Percentiles rank a stretch among this genome's conserved stretches.
These are phyloP conservation scores for Chenopodium berlandieri DNA, from an alignment of 148 eudicot species.

Conservation along the genomic window DNA sequence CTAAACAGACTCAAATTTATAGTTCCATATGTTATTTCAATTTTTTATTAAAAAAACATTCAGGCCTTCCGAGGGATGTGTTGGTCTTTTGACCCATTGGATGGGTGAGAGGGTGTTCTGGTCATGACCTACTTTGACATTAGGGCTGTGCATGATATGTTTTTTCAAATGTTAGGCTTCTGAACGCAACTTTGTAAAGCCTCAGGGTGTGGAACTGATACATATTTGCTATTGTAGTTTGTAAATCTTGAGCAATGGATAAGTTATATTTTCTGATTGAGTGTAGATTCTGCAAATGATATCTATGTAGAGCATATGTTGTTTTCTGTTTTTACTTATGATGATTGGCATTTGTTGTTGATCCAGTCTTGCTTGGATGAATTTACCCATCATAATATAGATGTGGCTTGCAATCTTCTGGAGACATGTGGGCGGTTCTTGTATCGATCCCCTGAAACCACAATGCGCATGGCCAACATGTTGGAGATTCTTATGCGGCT, in stretches of 20 bases:
- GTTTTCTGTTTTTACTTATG: constrained; percentile 5
- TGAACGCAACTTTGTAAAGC: neutral
- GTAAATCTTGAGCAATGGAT: neutral
- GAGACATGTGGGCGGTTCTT: constrained; percentile 97
- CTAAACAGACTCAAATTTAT: no score
- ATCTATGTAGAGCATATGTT: neutral
- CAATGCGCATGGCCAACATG: constrained; percentile 93
- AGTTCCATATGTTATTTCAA: neutral
- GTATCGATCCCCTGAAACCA: constrained; percentile 93
- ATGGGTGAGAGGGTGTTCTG: neutral
- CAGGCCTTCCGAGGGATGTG: neutral
- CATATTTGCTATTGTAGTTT: neutral
- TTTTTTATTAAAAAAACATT: no score
- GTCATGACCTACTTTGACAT: neutral
- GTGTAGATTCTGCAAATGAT: neutral
- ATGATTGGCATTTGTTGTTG: constrained; percentile 14
- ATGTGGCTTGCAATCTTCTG: constrained; percentile 98
- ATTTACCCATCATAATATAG: constrained; percentile 93
- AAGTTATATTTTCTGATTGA: neutral
- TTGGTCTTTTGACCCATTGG: neutral
- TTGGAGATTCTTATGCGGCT: constrained; percentile 94
- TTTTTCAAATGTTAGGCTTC: neutral
- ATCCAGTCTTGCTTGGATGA: constrained; percentile 91
- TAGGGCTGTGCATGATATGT: constrained; percentile 1
- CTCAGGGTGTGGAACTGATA: neutral